Evolutionary conservation across 1,284 basidiomycete species (phyloP).

Genomic region (Puccinia novopanici): DNA sequence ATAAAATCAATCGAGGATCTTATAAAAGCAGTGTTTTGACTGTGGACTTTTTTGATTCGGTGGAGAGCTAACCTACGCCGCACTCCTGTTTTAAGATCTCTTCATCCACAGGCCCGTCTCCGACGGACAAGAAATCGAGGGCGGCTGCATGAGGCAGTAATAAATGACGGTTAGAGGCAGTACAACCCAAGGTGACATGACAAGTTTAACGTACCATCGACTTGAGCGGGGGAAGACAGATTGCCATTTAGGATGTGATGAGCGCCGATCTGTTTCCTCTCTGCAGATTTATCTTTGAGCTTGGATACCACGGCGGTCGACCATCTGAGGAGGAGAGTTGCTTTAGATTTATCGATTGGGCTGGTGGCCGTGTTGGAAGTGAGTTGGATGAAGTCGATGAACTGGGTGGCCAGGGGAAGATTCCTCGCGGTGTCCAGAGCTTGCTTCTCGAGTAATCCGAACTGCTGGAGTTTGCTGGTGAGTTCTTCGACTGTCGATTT

Average conservation of each 20-base stretch:
- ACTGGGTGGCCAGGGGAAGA: conserved; percentile 19
- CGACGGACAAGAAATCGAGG: conserved; percentile 28
- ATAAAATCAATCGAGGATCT: neutral
- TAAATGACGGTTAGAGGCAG: neutral
- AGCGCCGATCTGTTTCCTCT: conserved; percentile 29
- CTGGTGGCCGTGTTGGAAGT: neutral
- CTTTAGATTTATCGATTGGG: conserved; percentile 3
- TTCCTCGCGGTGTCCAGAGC: conserved; percentile 45
- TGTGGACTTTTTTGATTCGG: neutral
- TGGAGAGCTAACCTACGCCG: conserved; percentile 44
- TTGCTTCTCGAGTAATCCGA: conserved; percentile 36
- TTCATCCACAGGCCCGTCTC: conserved; percentile 26
- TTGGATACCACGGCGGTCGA: conserved; percentile 24
- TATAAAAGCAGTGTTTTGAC: neutral
- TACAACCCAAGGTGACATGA: neutral
- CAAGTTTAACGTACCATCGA: conserved; percentile 33
- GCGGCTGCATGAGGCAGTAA: conserved; percentile 34
- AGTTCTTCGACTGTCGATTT: conserved; percentile 21
- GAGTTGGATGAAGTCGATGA: conserved; percentile 24
- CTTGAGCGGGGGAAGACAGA: conserved; percentile 27
- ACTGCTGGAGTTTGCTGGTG: neutral
- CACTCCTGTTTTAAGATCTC: conserved; percentile 22
- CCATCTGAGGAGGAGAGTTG: conserved; percentile 38
- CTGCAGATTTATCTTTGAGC: conserved; percentile 16
- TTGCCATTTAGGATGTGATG: conserved; percentile 23